phyloP scores from a whole-genome alignment of 345 rosid genomes.

The Gossypium anomalum region DNA sequence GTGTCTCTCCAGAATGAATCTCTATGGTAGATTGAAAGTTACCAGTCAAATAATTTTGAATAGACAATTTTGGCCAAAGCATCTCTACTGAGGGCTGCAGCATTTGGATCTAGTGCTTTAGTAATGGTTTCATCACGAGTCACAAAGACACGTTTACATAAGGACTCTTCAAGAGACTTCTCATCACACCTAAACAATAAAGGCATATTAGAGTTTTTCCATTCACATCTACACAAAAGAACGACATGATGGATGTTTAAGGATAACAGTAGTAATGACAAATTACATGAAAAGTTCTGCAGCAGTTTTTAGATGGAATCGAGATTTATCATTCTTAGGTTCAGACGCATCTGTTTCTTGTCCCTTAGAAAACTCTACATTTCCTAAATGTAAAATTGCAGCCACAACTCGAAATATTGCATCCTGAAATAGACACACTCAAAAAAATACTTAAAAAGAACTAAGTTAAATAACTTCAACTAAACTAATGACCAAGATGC shows the following conservation, averaged over 20 bases:
- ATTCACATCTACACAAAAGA: constrained; percentile 11
- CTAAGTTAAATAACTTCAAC: background rate
- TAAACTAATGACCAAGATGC: constrained; percentile 17
- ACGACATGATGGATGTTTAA: background rate
- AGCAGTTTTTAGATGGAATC: constrained; percentile 68
- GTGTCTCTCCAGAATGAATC: constrained; percentile 11
- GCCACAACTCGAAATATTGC: constrained; percentile 89
- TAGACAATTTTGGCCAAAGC: constrained; percentile 92
- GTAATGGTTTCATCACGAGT: constrained; percentile 96
- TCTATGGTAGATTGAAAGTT: constrained; percentile 19
- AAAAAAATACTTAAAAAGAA: constrained; percentile 12
- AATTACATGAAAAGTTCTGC: constrained; percentile 86
- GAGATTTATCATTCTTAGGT: constrained; percentile 82
- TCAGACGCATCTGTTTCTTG: constrained; percentile 74
- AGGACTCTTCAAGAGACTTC: constrained; percentile 79
- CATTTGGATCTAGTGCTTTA: constrained; percentile 78
- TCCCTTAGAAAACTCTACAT: constrained; percentile 78
- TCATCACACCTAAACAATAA: constrained; percentile 74
- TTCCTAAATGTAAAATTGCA: constrained; percentile 96
- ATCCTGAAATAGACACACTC: constrained; percentile 47
- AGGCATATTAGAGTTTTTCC: constrained; percentile 22
- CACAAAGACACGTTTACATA: constrained; percentile 90
- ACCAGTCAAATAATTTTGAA: constrained; percentile 96
- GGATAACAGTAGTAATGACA: constrained; percentile 7
- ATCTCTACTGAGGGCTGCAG: constrained; percentile 86